Evolutionary conservation across 1,284 basidiomycete species (phyloP), one percentile per base, ranked within the genome.

Genomic region (Ceratobasidium sp.): DNA sequence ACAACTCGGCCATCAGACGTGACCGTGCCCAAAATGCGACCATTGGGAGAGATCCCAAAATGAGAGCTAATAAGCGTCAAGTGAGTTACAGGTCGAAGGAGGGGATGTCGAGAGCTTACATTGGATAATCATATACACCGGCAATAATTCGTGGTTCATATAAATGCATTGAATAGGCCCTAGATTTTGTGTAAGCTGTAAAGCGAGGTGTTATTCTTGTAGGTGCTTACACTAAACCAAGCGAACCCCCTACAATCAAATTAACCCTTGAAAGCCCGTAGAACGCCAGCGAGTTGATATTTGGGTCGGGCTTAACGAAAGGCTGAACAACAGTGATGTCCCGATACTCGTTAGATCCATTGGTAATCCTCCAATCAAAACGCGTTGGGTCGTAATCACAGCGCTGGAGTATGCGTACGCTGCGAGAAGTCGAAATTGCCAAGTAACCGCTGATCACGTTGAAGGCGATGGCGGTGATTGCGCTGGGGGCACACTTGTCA

Each of bases 391-490:
- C 46, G 10, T 10, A 10, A 17, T 17, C 46, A 9, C 10, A 2
- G 17, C n/a, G 54, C 12, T 56, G 54, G 3, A 56, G 26, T 6
- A 56, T 56, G 23, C 12, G 6, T 13, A 56, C n/a, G 9, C 26
- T 23, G 54, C 23, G n/a, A 56, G n/a, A n/a, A 23, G 54, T 56
- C 23, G 54, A 56, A 23, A 56, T 7, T 1, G 54, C 54, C 6
- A 56, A 7, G 23, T 26, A 56, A 6, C 23, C 23, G n/a, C 6
- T 5, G 26, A 23, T 4, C 54, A 12, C n/a, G 54, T 23, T 56
- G 54, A 56, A 56, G 54, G 54, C 54, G 12, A 56, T 56, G 12
- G 54, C 54, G n/a, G 54, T 56, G 54, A 56, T 26, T 7, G 54
- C 9, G 12, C 17, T 48, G 17, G 46, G 46, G 9, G 33, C 33